These are phyloP conservation scores for Stagonosporopsis chrysanthemi DNA, from an alignment of 2,329 filamentous ascomycete species.

Conservation along the genomic window DNA sequence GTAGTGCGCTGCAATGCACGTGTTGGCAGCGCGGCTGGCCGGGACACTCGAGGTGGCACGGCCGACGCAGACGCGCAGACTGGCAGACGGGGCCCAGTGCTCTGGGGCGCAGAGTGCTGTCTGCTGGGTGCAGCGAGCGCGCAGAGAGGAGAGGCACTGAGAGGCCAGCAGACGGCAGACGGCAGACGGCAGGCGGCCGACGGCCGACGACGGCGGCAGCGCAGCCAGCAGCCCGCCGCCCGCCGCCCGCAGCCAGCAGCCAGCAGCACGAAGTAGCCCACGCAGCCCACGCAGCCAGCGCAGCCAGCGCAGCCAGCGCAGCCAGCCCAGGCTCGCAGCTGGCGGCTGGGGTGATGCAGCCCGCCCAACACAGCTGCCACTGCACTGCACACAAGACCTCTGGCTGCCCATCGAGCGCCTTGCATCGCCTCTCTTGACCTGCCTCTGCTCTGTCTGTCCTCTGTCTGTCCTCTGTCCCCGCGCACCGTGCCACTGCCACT, in stretches of 20 bases:
- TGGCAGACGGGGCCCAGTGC: too few species aligned
- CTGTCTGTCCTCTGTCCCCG: constrained; percentile 12
- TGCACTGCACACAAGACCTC: constrained; percentile 25
- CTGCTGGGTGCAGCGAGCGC: constrained; percentile 3
- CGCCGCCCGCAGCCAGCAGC: too few species aligned
- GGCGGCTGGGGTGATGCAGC: constrained; percentile 21
- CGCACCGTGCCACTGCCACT: constrained; percentile 9
- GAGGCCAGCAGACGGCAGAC: not conserved
- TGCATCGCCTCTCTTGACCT: constrained; percentile 36
- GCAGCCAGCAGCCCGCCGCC: not conserved
- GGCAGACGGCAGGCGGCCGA: not conserved
- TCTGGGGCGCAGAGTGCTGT: too few species aligned
- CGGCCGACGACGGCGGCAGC: too few species aligned
- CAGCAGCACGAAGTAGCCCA: not conserved
- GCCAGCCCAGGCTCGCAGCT: too few species aligned
- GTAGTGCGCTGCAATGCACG: constrained; percentile 13
- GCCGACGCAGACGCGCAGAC: too few species aligned
- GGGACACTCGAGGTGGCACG: not conserved
- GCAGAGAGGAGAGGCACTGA: constrained; percentile 5
- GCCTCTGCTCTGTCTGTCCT: constrained; percentile 3
- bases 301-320: too few species aligned
- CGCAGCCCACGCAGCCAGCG: too few species aligned
- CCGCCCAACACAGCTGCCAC: constrained; percentile 12
- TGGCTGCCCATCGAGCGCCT: constrained; percentile 6
- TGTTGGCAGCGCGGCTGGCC: too few species aligned